Conservation (phyloP, 176 grass and related monocot genomes). For the Zizania latifolia region DNA sequence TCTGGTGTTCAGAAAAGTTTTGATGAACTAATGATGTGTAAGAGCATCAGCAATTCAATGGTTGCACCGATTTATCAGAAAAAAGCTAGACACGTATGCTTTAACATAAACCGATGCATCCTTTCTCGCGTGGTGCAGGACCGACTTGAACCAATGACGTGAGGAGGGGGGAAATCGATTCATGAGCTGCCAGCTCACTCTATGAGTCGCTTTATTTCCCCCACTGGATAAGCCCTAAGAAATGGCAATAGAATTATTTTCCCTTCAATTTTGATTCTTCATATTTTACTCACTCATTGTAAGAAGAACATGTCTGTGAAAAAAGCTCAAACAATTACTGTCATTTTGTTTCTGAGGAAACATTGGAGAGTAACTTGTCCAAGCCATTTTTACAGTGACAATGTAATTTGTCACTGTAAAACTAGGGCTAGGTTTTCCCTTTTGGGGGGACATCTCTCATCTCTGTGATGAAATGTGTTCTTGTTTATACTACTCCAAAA, state of each 20-base stretch:
- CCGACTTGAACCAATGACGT: too few relatives aligned
- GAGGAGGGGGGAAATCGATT: too few relatives aligned
- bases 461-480: background rate
- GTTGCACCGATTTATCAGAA: too few relatives aligned
- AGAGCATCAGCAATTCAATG: too few relatives aligned
- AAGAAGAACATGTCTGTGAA: constrained; percentile 12
- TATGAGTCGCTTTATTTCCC: too few relatives aligned
- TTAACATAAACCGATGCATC: too few relatives aligned
- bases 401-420: background rate
- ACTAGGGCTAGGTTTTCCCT: background rate
- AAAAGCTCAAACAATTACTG: background rate
- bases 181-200: too few relatives aligned
- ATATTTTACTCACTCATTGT: background rate
- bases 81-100: too few relatives aligned
- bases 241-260: background rate
- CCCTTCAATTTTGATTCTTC: background rate
- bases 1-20: constrained; percentile 4
- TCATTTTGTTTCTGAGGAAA: background rate
- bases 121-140: too few relatives aligned
- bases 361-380: background rate
- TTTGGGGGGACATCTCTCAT: background rate
- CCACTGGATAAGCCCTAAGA: too few relatives aligned
- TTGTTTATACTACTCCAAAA: background rate
- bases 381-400: background rate
- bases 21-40: background rate